Percentiles rank a stretch among this genome's conserved stretches.
These are phyloP conservation scores for Maudiozyma turicensis DNA, from an alignment of 805 yeast genomes.

Conservation along the genomic window DNA sequence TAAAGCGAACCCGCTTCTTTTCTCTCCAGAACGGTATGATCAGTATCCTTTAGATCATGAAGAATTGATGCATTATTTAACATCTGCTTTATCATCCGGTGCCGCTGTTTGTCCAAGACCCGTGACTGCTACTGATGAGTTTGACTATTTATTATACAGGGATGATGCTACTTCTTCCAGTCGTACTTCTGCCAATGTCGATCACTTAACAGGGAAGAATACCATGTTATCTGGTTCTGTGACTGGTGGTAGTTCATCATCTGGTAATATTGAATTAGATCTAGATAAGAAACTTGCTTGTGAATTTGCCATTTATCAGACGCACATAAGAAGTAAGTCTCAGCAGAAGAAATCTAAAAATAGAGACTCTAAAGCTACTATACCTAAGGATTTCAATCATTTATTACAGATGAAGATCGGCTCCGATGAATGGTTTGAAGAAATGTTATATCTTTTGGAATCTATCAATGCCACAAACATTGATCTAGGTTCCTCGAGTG, in stretches of 20 bases:
- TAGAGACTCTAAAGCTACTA: not conserved
- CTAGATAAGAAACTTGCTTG: slow-evolving; percentile 21
- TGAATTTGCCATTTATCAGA: slow-evolving; percentile 23
- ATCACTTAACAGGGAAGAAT: not conserved
- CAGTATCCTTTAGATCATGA: slow-evolving; percentile 22
- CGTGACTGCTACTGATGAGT: slow-evolving; percentile 17
- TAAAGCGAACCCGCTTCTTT: slow-evolving; percentile 22
- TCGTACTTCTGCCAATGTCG: not conserved
- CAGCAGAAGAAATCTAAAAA: not conserved
- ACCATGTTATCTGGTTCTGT: not conserved
- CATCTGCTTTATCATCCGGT: slow-evolving; percentile 6
- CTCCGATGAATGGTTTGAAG: slow-evolving; percentile 14
- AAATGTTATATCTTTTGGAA: slow-evolving; percentile 12
- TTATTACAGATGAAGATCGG: slow-evolving; percentile 7
- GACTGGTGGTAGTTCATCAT: not conserved
- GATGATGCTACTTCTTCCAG: not conserved
- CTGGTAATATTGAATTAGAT: slow-evolving; percentile 13
- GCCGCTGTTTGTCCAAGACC: slow-evolving; percentile 8
- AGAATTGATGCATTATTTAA: slow-evolving; percentile 20
- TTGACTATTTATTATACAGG: slow-evolving; percentile 19
- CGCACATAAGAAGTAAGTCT: slow-evolving; percentile 3
- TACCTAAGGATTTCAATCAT: slow-evolving; percentile 5
- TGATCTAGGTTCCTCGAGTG: slow-evolving; percentile 2
- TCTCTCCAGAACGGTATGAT: slow-evolving; percentile 16
- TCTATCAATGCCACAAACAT: slow-evolving; percentile 15